Evolutionary conservation across 148 eudicot genomes (phyloP).

Genomic region (Persicaria maculosa): DNA sequence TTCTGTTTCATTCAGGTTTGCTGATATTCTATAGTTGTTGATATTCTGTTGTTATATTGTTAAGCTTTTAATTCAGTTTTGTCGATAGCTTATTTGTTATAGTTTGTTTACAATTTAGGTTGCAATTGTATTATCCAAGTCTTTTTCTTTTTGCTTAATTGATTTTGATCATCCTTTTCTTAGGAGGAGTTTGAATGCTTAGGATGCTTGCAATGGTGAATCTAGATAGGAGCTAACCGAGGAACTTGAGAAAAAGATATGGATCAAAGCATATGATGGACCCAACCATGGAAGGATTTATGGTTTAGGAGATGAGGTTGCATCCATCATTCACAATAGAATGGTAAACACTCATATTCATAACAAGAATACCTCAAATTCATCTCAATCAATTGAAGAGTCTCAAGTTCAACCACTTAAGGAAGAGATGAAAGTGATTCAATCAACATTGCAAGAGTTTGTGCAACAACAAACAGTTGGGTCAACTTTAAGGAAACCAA

Average conservation of each 20-base stretch:
- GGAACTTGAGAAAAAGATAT: too few relatives aligned
- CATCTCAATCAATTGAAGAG: not conserved
- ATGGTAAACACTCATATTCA: not conserved
- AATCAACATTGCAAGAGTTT: not conserved
- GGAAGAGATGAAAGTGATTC: not conserved
- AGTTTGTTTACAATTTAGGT: not conserved
- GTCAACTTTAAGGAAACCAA: not conserved
- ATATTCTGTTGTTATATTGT: too few relatives aligned
- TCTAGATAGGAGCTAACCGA: too few relatives aligned
- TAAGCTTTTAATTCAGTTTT: too few relatives aligned
- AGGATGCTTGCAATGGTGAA: too few relatives aligned
- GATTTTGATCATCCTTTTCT: too few relatives aligned
- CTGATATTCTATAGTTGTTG: too few relatives aligned
- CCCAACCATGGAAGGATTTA: not conserved
- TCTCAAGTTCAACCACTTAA: not conserved
- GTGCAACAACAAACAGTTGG: not conserved
- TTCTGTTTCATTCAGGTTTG: too few relatives aligned
- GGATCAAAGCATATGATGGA: not conserved
- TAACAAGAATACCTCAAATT: not conserved
- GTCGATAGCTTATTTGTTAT: too few relatives aligned
- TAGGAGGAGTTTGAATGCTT: too few relatives aligned
- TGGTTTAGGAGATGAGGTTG: not conserved
- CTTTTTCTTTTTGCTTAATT: too few relatives aligned
- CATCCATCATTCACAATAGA: not conserved
- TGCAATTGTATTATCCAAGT: too few relatives aligned